These are phyloP conservation scores for Priceomyces haplophilus DNA, from an alignment of 805 yeast species.

Conservation along the genomic window DNA sequence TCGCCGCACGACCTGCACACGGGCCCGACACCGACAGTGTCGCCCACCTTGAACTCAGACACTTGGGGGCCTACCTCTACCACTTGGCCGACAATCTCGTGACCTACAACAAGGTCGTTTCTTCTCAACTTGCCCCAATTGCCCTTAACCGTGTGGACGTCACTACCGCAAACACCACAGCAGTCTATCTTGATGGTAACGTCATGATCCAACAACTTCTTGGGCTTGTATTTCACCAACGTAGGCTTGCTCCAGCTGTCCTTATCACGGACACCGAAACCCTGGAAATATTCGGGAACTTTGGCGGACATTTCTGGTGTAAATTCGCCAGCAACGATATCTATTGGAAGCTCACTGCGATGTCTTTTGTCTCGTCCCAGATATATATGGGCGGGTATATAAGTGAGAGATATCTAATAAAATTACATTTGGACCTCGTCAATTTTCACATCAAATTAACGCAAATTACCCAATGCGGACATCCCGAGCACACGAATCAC, in stretches of 20 bases:
- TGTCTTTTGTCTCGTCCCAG: too few relatives aligned
- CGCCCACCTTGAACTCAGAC: conserved; percentile 54
- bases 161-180: conserved; percentile 67
- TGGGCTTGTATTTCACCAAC: conserved; percentile 26
- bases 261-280: conserved; percentile 30
- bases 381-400: too few relatives aligned
- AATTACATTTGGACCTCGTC: too few relatives aligned
- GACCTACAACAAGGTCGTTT: conserved; percentile 52
- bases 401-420: too few relatives aligned
- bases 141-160: conserved; percentile 52
- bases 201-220: conserved; percentile 34
- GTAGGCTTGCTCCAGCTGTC: conserved; percentile 34
- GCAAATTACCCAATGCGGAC: neutral
- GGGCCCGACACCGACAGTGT: conserved; percentile 82
- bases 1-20: conserved; percentile 57
- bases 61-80: conserved; percentile 59
- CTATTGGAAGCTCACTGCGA: too few relatives aligned
- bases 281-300: conserved; percentile 19
- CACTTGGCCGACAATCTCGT: conserved; percentile 64
- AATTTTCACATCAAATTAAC: too few relatives aligned
- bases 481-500: neutral
- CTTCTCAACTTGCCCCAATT: conserved; percentile 46
- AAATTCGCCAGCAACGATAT: too few relatives aligned
- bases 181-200: conserved; percentile 57
- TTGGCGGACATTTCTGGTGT: neutral